Base-by-base conservation (phyloP, 2,329 filamentous ascomycete species). In the Aspergillus puulaauensis region DNA sequence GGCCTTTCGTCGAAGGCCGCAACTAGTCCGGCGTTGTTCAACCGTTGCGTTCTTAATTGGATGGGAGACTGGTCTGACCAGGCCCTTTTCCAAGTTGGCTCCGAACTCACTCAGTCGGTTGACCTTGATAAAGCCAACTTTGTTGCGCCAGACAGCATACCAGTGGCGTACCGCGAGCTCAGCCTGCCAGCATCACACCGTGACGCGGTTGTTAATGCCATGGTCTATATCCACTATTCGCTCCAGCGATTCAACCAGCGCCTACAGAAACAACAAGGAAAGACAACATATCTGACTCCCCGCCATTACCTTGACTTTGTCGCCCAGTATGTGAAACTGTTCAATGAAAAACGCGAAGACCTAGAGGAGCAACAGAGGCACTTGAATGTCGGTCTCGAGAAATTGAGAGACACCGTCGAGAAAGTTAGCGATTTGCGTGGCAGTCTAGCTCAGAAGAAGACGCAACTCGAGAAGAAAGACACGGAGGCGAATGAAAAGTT, bases 11-110 rank as follows among this genome's bases (percentile, higher is more conserved):
- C 92, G 33, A 98, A 97, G 80, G 95, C 95, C 56, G 96, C 95
- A 27, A 99, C 96, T 3, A 97, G 92, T 83, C 95, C 95, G 59
- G 95, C 95, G 41, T 79, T 99, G 70, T 99, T 99, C 88, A 99
- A 99, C 80, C 89, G 95, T 83, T 99, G 95, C 72, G 95, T 99
- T 49, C 88, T 99, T 67, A 99, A 99, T 78, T 99, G 95, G 95
- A 97, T 99, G 73, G 95, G 95, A 64, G 95, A 99, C 77, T 99
- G 95, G 95, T 99, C 95, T 52, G 95, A 99, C 74, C 95, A 99
- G 78, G 96, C 95, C 39, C 84, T 99, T 19, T 99, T 96, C 87
- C 96, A 99, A 76, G 96, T 99, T 62, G 93, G 90, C 23, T 92
- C 90, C 62, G 95, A 99, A 75, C 86, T 99, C 57, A 99, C 96